Percentiles rank a stretch among this genome's conserved stretches.
phyloP scores from a whole-genome alignment of 805 yeast genomes.

The Candida khao-thaluensis region DNA sequence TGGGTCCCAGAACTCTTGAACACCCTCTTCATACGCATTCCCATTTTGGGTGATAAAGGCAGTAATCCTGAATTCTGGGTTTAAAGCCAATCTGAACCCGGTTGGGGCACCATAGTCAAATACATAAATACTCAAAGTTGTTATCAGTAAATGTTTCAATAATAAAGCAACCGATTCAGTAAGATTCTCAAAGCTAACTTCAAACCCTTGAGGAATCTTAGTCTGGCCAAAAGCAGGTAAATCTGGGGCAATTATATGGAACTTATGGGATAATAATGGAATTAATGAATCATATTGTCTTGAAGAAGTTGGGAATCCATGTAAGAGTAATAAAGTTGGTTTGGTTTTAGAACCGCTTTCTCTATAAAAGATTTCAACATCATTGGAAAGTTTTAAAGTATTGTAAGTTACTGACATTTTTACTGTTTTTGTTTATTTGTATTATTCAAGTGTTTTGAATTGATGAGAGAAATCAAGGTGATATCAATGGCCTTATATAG shows the following conservation, averaged over 20 bases:
- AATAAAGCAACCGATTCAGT: conserved; percentile 31
- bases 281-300: conserved; percentile 37
- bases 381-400: conserved; percentile 13
- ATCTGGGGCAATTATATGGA: conserved; percentile 45
- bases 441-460: too few species aligned
- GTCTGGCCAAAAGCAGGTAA: conserved; percentile 45
- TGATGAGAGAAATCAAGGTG: too few species aligned
- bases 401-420: conserved; percentile 10
- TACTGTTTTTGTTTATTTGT: neutral
- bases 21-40: conserved; percentile 44
- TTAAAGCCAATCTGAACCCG: conserved; percentile 38
- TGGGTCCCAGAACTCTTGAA: conserved; percentile 41
- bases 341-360: conserved; percentile 18
- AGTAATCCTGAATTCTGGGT: conserved; percentile 25
- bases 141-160: conserved; percentile 23
- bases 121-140: conserved; percentile 32
- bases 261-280: conserved; percentile 33
- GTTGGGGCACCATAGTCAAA: conserved; percentile 49
- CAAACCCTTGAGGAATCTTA: conserved; percentile 23
- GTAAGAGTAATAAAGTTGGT: conserved; percentile 39
- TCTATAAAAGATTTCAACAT: conserved; percentile 17
- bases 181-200: conserved; percentile 30
- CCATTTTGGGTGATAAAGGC: conserved; percentile 43
- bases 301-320: conserved; percentile 47
- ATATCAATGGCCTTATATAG: too few species aligned